Evolutionary conservation across 768 basidiomycete genomes (phyloP), one percentile per base, ranked within the genome.

Genomic region (Mycena latifolia): DNA sequence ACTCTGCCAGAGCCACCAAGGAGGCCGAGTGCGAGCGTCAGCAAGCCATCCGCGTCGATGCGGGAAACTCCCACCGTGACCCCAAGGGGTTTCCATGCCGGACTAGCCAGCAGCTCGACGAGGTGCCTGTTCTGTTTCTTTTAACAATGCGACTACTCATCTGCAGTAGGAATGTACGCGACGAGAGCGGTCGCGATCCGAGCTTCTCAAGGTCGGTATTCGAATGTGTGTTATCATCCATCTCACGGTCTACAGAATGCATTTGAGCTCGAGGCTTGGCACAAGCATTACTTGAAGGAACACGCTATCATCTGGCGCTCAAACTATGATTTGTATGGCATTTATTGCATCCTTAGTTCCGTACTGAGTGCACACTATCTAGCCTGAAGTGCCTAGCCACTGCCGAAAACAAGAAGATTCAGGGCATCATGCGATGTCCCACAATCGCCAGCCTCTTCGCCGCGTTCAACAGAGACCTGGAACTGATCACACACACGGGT

Each of bases 401-500:
- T 8, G 35, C 10, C 18, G 65, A 66, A 29, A 15, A 53, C 15
- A 29, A 18, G 35, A 66, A 55, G 18, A 7, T 55, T 2, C 57
- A 61, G 37, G 57, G 53, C 27, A 24, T 66, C 2, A 17, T 66
- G n/a, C 28, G 58, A 25, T 55, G 52, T 35, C 58, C 65, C 1
- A 60, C 57, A 3, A 39, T 54, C 25, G 27, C 18, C 5, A n/a
- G 25, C 1, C n/a, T 66, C 5, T 54, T 55, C 17, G 0, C 1
- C 1, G 58, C 58, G 0, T 66, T 66, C 39, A 61, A 48, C 24
- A 14, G 58, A 7, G 65, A 66, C 24, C 58, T 66, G 1, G 7
- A 15, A 5, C 14, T 41, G 3, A 25, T 66, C 37, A 66, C 65
- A 12, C 31, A 45, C 27, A 61, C 65, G n/a, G 53, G 65, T 61